phyloP scores from a whole-genome alignment of 2,329 filamentous ascomycete genomes.

The Trichophyton mentagrophytes region DNA sequence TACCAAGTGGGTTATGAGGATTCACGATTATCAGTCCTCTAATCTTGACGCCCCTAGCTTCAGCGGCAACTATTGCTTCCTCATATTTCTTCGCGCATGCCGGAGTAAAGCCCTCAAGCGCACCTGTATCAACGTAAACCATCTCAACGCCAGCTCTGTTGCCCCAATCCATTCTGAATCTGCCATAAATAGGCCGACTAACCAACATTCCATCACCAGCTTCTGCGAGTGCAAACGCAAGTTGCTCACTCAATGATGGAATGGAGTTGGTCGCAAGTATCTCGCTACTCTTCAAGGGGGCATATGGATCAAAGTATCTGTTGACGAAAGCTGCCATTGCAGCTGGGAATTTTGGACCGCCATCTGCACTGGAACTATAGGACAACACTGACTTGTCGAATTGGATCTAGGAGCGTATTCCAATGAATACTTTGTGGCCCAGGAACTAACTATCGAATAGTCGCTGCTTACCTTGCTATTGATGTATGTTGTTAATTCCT shows the following conservation, averaged over 20 bases:
- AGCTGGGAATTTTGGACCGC: conserved; percentile 27
- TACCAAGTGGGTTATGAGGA: conserved; percentile 35
- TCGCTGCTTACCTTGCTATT: conserved; percentile 22
- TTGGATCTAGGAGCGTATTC: conserved; percentile 15
- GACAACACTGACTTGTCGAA: conserved; percentile 26
- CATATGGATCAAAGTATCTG: conserved; percentile 27
- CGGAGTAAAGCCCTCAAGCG: conserved; percentile 28
- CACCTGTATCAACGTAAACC: conserved; percentile 28
- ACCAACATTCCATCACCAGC: conserved; percentile 37
- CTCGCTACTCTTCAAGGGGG: conserved; percentile 24
- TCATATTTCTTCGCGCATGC: conserved; percentile 27
- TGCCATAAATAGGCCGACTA: conserved; percentile 36
- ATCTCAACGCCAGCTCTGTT: conserved; percentile 31
- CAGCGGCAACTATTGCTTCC: conserved; percentile 22
- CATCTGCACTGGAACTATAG: conserved; percentile 31
- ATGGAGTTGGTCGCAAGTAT: conserved; percentile 32
- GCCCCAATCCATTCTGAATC: conserved; percentile 39
- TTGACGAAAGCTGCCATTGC: conserved; percentile 34
- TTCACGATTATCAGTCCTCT: conserved; percentile 33
- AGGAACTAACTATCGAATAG: background rate
- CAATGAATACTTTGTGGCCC: background rate
- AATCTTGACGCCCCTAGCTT: conserved; percentile 23
- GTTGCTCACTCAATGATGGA: conserved; percentile 32
- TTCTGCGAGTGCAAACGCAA: conserved; percentile 33
- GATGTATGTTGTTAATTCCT: conserved; percentile 29